Base-by-base conservation (phyloP, 441 rosid genomes). In the Pelargonium australe region DNA sequence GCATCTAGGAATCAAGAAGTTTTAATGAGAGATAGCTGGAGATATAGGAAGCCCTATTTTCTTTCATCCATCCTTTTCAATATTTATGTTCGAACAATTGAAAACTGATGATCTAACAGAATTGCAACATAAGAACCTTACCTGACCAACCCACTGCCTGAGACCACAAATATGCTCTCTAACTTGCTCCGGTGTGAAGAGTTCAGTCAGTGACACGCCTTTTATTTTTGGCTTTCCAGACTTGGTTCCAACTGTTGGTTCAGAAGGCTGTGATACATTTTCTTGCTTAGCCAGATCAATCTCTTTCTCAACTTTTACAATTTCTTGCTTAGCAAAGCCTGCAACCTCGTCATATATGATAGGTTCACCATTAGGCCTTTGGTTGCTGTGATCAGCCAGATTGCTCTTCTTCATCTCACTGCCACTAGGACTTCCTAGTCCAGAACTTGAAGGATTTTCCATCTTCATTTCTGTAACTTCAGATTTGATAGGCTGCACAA, bases 101-200 rank as follows among this genome's bases (percentile, higher is more conserved):
- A 20, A 57, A 57, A 41, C 34, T 20, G 25, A 74, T n/a, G 10
- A 12, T 20, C 62, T 57, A 14, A 68, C 14, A 2, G 2, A 12
- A 55, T 43, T 20, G 58, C 16, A 66, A 41, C 14, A 19, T 17
- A 64, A 23, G 28, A n/a, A n/a, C 8, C 41, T 40, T 12, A 93
- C 99, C 96, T 96, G 99, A 77, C 99, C 98, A 81, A 96, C 98
- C 99, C 99, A 96, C 81, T 79, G 98, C 76, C 99, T 88, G 69
- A 96, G 96, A 67, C 99, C 99, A 10, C 13, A 72, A 69, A 96
- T 96, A 79, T 96, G 99, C 82, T 83, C 93, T 66, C 85, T 89
- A 61, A 96, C 91, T 88, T 96, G 97, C 77, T 96, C 98, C 14
- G 99, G 98, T 61, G 98, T 93, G 82, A 96, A 96, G 74, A 96